Evolutionary conservation across 2,329 filamentous ascomycete genomes (phyloP), one percentile per base, ranked within the genome.

Genomic region (Hypomyces perniciosus): DNA sequence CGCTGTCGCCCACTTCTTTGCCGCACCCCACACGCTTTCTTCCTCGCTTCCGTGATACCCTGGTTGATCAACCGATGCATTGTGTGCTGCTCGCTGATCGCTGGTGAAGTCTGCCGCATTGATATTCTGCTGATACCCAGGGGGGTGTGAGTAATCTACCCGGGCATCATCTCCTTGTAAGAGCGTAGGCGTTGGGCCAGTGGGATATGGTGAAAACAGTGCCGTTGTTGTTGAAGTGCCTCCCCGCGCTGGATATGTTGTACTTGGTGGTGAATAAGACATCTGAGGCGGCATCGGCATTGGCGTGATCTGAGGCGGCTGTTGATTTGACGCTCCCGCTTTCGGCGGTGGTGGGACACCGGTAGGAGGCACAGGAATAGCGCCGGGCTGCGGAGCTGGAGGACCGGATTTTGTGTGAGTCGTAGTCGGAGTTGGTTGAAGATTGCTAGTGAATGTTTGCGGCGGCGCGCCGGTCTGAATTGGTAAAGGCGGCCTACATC

Each of bases 321-420:
- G 68, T 45, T 67, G 65, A 35, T 60, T 65, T 44, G 64, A 67
- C 64, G 80, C 73, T 35, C 75, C 75, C 33, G 66, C 70, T 60
- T 72, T 79, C 46, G 78, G 77, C 42, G 78, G 77, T 50, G 78
- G 76, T 51, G 77, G 77, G 31, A 78, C 56, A 40, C 54, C 54
- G 48, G 61, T 61, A 27, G 70, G 58, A 44, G 76, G 66, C 41
- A 68, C 61, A 37, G 81, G 80, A 40, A 73, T 68, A 37, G 79
- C 76, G 48, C 79, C 80, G 35, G 81, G 80, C 57, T 83, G 79
- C 30, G 81, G 80, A 54, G 74, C 67, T 50, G 79, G 74, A 44
- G 80, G 80, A 12, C 67, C 68, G 41, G 64, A 57, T 54, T 28
- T 59, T 55, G 44, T 63, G 54, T 41, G 63, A 62, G 54, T 61